phyloP scores from a whole-genome alignment of 257 asterid genomes.

The Solanum peruvianum region DNA sequence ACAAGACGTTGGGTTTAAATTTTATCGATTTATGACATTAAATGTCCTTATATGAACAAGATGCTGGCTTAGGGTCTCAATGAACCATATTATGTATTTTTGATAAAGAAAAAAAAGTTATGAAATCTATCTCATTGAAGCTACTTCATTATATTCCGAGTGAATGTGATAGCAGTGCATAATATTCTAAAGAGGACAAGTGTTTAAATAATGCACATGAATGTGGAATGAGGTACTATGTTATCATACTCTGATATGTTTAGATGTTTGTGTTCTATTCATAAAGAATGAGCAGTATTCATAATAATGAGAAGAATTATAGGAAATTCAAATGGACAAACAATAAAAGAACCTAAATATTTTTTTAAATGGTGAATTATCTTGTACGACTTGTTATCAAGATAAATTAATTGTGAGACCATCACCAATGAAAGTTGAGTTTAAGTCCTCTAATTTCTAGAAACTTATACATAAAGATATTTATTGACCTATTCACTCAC shows the following conservation, averaged over 20 bases:
- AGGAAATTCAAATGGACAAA: background rate
- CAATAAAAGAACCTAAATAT: background rate
- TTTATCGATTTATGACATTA: background rate
- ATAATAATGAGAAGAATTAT: background rate
- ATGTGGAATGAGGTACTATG: background rate
- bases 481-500: no score
- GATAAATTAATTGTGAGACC: background rate
- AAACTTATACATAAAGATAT: no score
- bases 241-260: background rate
- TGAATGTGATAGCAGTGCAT: background rate
- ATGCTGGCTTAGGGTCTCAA: background rate
- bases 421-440: background rate
- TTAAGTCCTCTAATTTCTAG: no score
- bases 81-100: background rate
- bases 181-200: background rate
- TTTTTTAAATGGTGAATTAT: background rate
- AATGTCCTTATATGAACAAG: background rate
- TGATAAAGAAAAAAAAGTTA: no score
- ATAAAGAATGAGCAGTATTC: background rate
- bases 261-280: background rate
- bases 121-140: background rate
- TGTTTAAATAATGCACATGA: background rate
- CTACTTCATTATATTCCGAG: background rate
- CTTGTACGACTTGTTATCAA: background rate
- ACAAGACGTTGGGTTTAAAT: background rate